Evolutionary conservation across 2,329 filamentous ascomycete species (phyloP).

Genomic region (Aspergillus sp.): DNA sequence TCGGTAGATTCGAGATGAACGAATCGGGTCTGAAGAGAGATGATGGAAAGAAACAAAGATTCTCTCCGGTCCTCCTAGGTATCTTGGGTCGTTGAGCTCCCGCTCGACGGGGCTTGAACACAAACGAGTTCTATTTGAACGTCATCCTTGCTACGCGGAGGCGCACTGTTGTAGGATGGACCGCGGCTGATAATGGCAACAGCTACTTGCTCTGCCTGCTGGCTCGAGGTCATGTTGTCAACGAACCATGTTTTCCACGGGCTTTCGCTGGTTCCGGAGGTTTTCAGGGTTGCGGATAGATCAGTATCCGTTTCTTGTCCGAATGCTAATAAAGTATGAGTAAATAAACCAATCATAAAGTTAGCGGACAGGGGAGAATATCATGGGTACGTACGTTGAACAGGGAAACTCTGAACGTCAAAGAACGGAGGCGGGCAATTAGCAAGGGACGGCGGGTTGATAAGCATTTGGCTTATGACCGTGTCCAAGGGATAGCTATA

Average conservation of each 20-base stretch:
- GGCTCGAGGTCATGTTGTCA: constrained; percentile 30
- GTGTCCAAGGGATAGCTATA: constrained; percentile 32
- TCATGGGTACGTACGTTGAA: constrained; percentile 28
- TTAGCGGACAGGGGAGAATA: neutral
- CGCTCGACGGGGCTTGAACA: constrained; percentile 34
- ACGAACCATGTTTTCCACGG: constrained; percentile 41
- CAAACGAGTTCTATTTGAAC: constrained; percentile 39
- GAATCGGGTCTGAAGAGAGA: neutral
- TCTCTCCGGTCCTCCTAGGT: constrained; percentile 6
- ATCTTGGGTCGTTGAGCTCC: constrained; percentile 20
- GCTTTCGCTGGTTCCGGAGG: constrained; percentile 25
- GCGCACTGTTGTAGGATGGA: constrained; percentile 27
- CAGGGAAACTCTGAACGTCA: constrained; percentile 33
- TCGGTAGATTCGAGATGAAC: neutral
- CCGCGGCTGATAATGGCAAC: constrained; percentile 38
- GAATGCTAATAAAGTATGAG: constrained; percentile 26
- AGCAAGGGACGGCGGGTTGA: constrained; percentile 20
- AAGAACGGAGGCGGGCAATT: constrained; percentile 33
- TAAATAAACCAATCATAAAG: neutral
- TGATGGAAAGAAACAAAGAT: neutral
- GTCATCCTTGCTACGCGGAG: constrained; percentile 27
- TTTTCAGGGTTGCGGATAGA: constrained; percentile 27
- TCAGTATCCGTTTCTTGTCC: constrained; percentile 29
- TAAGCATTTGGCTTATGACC: constrained; percentile 29
- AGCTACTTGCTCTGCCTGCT: constrained; percentile 38